These are phyloP conservation scores for Puccinia sorghi DNA, from an alignment of 1,284 basidiomycete species.

Conservation along the genomic window DNA sequence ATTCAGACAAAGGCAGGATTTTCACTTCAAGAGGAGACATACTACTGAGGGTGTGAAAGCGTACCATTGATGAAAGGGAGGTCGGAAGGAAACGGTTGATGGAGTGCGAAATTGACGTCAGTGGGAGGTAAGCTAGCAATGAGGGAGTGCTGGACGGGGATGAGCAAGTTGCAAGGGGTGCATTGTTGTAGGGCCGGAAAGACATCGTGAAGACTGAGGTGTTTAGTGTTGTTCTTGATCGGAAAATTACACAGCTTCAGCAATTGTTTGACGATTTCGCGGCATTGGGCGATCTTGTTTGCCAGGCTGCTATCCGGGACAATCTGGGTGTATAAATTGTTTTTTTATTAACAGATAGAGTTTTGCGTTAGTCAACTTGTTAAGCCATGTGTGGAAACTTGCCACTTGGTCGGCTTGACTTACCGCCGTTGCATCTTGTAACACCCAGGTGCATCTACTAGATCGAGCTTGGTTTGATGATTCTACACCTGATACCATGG, in stretches of 20 bases:
- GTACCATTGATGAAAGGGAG: constrained; percentile 76
- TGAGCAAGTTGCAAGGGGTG: constrained; percentile 70
- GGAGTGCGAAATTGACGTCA: constrained; percentile 66
- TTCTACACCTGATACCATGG: constrained; percentile 83
- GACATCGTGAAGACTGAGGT: constrained; percentile 66
- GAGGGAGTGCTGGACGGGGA: constrained; percentile 90
- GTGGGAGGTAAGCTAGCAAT: constrained; percentile 81
- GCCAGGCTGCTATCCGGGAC: constrained; percentile 61
- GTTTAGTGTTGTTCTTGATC: constrained; percentile 62
- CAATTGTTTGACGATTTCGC: constrained; percentile 69
- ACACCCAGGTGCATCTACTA: constrained; percentile 67
- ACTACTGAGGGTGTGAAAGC: constrained; percentile 51
- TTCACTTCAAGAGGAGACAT: neutral
- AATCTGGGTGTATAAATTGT: constrained; percentile 58
- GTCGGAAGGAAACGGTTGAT: constrained; percentile 79
- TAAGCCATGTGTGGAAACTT: neutral
- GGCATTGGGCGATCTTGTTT: constrained; percentile 59
- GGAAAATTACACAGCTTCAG: constrained; percentile 68
- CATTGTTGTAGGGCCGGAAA: constrained; percentile 68
- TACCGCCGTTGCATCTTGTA: constrained; percentile 68
- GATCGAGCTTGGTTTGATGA: constrained; percentile 72
- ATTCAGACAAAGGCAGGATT: neutral
- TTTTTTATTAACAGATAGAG: neutral
- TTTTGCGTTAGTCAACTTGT: constrained; percentile 1
- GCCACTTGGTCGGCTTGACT: constrained; percentile 51